A percentile compares a stretch with the other conserved stretches of the same genome.
These are phyloP conservation scores for Suillus placidus DNA, from an alignment of 768 basidiomycete genomes.

Conservation along the genomic window DNA sequence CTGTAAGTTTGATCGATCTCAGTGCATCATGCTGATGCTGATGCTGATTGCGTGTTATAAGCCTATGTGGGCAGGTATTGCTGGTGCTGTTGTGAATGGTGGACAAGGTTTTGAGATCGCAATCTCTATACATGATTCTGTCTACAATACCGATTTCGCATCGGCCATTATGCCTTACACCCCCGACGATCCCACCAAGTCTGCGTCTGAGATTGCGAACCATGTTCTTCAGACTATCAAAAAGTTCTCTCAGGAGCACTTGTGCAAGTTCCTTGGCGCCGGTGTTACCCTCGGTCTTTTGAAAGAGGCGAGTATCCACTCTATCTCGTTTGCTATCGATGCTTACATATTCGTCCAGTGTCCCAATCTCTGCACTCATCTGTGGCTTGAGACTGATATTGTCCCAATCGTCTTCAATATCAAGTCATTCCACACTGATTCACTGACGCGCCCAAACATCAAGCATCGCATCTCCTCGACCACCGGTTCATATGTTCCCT, in stretches of 20 bases:
- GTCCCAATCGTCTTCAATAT: constrained; percentile 87
- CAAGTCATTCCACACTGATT: constrained; percentile 81
- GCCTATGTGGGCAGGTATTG: constrained; percentile 90
- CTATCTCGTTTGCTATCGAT: constrained; percentile 14
- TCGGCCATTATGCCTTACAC: constrained; percentile 58
- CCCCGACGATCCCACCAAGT: constrained; percentile 53
- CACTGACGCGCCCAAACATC: constrained; percentile 74
- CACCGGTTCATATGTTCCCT: constrained; percentile 75
- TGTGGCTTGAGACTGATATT: constrained; percentile 83
- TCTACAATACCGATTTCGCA: constrained; percentile 80
- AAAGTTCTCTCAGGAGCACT: constrained; percentile 73
- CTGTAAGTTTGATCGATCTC: constrained; percentile 46
- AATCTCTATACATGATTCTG: constrained; percentile 81
- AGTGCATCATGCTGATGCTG: constrained; percentile 1
- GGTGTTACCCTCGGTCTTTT: constrained; percentile 75
- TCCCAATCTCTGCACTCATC: constrained; percentile 82
- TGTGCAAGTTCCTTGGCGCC: constrained; percentile 86
- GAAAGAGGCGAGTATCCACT: constrained; percentile 53
- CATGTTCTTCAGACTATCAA: constrained; percentile 66
- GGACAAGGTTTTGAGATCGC: constrained; percentile 69
- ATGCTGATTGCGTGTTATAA: constrained; percentile 34
- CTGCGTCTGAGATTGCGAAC: constrained; percentile 60
- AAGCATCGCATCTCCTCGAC: constrained; percentile 84
- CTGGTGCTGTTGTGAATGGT: constrained; percentile 62
- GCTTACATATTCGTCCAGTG: constrained; percentile 43